Conservation (phyloP, 805 yeast genomes). For the Myxozyma nipponensis region DNA sequence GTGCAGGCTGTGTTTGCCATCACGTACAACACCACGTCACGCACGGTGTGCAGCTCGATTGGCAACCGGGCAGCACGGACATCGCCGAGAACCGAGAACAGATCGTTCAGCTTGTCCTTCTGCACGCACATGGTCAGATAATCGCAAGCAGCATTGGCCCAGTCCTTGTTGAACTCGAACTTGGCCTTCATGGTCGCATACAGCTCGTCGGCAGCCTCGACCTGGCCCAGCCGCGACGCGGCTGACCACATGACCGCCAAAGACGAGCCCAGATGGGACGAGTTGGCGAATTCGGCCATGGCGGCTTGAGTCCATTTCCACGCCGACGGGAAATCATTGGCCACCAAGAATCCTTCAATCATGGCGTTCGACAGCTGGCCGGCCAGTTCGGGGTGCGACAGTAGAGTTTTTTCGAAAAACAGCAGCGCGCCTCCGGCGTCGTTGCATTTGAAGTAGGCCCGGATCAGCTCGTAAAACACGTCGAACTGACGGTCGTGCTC, state of each 20-base stretch:
- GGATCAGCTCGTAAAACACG: conserved; percentile 32
- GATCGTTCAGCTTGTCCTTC: background rate
- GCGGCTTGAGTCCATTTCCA: conserved; percentile 34
- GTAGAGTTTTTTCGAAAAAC: conserved; percentile 31
- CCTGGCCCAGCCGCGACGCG: conserved; percentile 24
- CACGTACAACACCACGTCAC: conserved; percentile 13
- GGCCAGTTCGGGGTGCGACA: conserved; percentile 9
- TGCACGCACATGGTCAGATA: conserved; percentile 6
- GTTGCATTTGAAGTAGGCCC: conserved; percentile 30
- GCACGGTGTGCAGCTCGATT: conserved; percentile 14
- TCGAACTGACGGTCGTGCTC: conserved; percentile 11
- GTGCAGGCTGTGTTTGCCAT: conserved; percentile 3
- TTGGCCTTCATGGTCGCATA: conserved; percentile 26
- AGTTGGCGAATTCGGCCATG: background rate
- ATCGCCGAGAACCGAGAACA: conserved; percentile 3
- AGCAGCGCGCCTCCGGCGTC: conserved; percentile 30
- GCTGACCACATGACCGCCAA: conserved; percentile 27
- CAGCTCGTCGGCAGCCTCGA: conserved; percentile 33
- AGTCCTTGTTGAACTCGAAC: background rate
- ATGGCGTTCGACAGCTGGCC: conserved; percentile 20
- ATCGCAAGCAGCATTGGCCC: conserved; percentile 4
- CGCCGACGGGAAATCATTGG: conserved; percentile 30
- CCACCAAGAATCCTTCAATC: conserved; percentile 30
- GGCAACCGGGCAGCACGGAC: background rate
- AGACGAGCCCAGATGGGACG: conserved; percentile 2